phyloP scores from a whole-genome alignment of 495 filamentous ascomycete genomes.

The Trichoderma virens region DNA sequence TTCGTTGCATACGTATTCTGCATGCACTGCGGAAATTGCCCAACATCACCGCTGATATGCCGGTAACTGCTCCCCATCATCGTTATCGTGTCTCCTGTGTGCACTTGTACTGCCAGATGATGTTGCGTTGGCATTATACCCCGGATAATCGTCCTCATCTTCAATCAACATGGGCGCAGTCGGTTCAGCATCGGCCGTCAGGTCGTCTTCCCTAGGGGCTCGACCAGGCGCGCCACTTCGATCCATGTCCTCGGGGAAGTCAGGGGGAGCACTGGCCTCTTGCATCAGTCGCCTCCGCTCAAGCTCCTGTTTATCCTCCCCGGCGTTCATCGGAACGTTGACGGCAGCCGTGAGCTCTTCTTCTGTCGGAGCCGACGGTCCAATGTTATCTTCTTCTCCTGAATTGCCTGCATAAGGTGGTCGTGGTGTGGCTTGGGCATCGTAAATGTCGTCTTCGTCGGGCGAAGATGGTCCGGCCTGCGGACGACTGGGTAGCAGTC shows the following conservation, averaged over 20 bases:
- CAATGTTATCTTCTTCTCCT: constrained; percentile 13
- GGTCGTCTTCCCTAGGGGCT: constrained; percentile 11
- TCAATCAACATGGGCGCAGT: constrained; percentile 62
- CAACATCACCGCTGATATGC: constrained; percentile 32
- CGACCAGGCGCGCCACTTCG: constrained; percentile 14
- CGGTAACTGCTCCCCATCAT: constrained; percentile 33
- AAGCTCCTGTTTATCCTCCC: constrained; percentile 82
- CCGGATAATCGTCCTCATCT: constrained; percentile 43
- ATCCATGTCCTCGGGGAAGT: constrained; percentile 36
- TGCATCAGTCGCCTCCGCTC: constrained; percentile 66
- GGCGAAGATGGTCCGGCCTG: constrained; percentile 36
- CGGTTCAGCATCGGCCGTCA: constrained; percentile 31
- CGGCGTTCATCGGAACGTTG: constrained; percentile 22
- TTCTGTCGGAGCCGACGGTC: constrained; percentile 38
- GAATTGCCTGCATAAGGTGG: neutral
- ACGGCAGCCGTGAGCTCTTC: constrained; percentile 34
- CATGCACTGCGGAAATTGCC: neutral
- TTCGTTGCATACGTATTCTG: neutral
- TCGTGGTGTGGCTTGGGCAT: constrained; percentile 20
- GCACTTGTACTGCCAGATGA: constrained; percentile 13
- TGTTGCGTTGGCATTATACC: constrained; percentile 16
- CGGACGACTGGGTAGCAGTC: constrained; percentile 63
- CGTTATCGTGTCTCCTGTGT: neutral
- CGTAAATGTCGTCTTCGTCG: constrained; percentile 31
- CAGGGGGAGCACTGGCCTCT: constrained; percentile 62